Evolutionary conservation across 768 basidiomycete genomes (phyloP), one percentile per base, ranked within the genome.

Genomic region (Calocybe cyanea): DNA sequence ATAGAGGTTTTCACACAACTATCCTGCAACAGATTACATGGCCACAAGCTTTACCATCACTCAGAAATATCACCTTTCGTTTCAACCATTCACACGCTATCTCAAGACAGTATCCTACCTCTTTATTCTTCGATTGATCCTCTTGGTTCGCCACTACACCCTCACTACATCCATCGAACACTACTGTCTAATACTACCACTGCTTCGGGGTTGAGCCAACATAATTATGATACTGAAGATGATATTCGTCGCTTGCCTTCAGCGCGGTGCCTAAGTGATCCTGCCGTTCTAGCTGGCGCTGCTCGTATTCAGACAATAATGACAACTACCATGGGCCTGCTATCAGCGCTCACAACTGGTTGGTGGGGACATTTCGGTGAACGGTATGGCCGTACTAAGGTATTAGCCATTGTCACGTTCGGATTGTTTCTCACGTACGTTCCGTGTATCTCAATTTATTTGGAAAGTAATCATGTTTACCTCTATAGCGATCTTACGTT

Each of bases 291-390:
- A 57, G 76, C 82, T 3, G 74, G 74, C 32, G 85, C 85, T 0
- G 89, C 86, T 6, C 75, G 76, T 28, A 66, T 91, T 9, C 88
- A 91, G 55, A 81, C 80, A 1, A 71, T 80, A 46, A 85, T 92
- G 77, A 88, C 82, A 0, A 81, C 84, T 10, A 81, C 73, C 2
- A 85, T 85, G 79, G 93, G 93, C 5, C 54, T 81, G 3, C 74
- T 96, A 11, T 85, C 86, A 15, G 91, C 89, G 0, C 63, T 94
- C 21, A 93, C 89, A 4, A 89, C 91, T 0, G 87, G 85, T 2
- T 92, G 84, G 80, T 96, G 93, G 93, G 89, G 90, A 21, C 79
- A 79, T 45, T 85, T 85, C 43, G 81, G 88, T 21, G 90, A 95
- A 59, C 72, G 80, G 17, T 65, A 84, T 52, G 93, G 93, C 11